Evolutionary conservation across 148 eudicot species (phyloP), one percentile per base, ranked within the genome.

Genomic region (Fallopia convolvulus): DNA sequence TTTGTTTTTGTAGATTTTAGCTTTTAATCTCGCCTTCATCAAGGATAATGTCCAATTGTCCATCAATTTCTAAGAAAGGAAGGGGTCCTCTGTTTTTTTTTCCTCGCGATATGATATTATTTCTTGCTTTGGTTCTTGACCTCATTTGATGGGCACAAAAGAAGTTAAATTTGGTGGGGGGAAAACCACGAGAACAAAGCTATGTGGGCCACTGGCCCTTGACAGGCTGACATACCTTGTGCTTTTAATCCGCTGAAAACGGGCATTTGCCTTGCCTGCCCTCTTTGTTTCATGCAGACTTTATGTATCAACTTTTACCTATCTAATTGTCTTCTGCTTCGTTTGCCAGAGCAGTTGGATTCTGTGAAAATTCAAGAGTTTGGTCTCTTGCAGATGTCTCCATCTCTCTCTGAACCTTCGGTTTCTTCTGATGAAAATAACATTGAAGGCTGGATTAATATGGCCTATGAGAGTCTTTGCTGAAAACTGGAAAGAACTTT

Each of bases 321-420:
- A 55, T 55, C 61, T 55, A 12, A 8, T n/a, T 55, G 26, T 55
- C 26, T n/a, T 55, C 61, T 55, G 26, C 61, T 55, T 21, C 30
- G 72, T 11, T 68, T 68, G 17, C 2, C 72, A 68, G 42, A 14
- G 41, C 72, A 68, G 72, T 39, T 68, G 72, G 72, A 32, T 15
- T 50, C 33, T 17, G n/a, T 7, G 70, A 65, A 23, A 65, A 23
- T 23, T 65, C 70, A 23, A 36, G 70, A 65, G 32, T 1, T 65
- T 65, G 70, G 9, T 70, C 44, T 1, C 14, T 33, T 70, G 73
- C n/a, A 12, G 4, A 70, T 36, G 73, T 40, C 20, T 17, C 15
- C 44, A 70, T 70, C 74, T 42, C 46, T 10, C 32, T 39, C 74
- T 6, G n/a, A 42, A 70, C 74, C 3, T 70, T 70, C 21, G 33